These are phyloP conservation scores for Cadophora luteo-olivacea DNA, from an alignment of 2,329 filamentous ascomycete species.

Conservation along the genomic window DNA sequence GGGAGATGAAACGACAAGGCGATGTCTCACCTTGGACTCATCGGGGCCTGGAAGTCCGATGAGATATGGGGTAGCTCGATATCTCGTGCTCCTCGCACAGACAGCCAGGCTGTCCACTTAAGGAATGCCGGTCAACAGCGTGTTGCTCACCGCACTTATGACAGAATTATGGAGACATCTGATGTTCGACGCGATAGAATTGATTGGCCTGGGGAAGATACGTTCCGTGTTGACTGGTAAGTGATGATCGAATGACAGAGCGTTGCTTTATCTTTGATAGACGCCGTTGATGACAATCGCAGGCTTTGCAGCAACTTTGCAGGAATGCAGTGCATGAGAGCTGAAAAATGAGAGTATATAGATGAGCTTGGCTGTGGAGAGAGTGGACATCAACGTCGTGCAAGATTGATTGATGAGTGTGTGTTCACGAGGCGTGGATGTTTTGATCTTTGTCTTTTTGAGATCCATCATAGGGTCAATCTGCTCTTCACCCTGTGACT, in stretches of 20 bases:
- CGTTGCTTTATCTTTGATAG: conserved; percentile 10
- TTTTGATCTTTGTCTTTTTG: neutral
- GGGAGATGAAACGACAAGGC: conserved; percentile 30
- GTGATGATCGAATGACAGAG: conserved; percentile 19
- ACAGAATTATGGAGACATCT: conserved; percentile 9
- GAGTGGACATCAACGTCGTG: neutral
- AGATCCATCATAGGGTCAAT: neutral
- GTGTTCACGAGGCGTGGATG: neutral
- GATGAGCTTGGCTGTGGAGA: conserved; percentile 7
- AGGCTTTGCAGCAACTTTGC: neutral
- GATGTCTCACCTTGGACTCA: conserved; percentile 23
- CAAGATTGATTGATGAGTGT: neutral
- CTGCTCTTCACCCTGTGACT: neutral
- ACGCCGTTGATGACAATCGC: neutral
- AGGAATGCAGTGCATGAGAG: neutral
- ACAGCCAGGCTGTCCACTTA: neutral
- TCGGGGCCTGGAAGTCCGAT: conserved; percentile 7
- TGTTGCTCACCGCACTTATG: conserved; percentile 19
- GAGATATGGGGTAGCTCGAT: neutral
- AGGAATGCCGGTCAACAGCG: neutral
- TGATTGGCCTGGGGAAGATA: neutral
- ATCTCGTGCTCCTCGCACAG: conserved; percentile 17
- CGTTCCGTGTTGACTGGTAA: neutral
- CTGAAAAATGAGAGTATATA: neutral
- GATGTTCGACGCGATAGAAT: neutral